These are phyloP conservation scores for Penicillium psychrosexuale DNA, from an alignment of 2,329 filamentous ascomycete genomes.

Conservation along the genomic window DNA sequence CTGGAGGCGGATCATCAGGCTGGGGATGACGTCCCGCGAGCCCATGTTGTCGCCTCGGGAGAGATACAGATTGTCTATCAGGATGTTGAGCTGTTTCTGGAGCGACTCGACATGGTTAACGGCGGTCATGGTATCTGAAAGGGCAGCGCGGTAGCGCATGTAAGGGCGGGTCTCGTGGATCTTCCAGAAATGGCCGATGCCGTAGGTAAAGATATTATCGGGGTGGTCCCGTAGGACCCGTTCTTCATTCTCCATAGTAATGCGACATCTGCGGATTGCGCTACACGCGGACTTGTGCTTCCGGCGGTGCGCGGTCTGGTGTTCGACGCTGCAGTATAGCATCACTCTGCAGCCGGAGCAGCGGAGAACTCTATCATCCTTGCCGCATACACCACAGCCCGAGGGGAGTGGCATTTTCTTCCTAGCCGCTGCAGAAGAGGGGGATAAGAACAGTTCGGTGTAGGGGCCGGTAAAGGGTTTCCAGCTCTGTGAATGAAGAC, in stretches of 20 bases:
- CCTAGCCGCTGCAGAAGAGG: neutral
- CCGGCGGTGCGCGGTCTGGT: conserved; percentile 41
- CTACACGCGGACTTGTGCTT: conserved; percentile 36
- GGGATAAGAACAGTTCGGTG: no score
- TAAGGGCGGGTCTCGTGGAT: conserved; percentile 45
- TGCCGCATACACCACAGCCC: conserved; percentile 26
- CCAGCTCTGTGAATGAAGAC: neutral
- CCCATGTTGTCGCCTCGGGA: conserved; percentile 48
- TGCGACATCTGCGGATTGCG: conserved; percentile 23
- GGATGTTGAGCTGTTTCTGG: conserved; percentile 38
- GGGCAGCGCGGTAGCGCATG: conserved; percentile 39
- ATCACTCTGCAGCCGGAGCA: conserved; percentile 46
- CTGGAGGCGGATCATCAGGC: conserved; percentile 46
- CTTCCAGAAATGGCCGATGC: conserved; percentile 46
- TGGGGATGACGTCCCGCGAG: conserved; percentile 42
- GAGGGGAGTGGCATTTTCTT: neutral
- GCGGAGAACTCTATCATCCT: conserved; percentile 8
- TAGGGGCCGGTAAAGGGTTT: neutral
- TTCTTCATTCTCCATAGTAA: conserved; percentile 34
- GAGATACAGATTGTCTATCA: conserved; percentile 43
- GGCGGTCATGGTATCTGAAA: conserved; percentile 35
- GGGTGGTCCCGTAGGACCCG: conserved; percentile 34
- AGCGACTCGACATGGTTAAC: conserved; percentile 38
- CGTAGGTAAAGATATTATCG: conserved; percentile 39
- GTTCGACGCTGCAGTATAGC: conserved; percentile 47